Percentiles rank a stretch among this genome's conserved stretches.
Evolutionary conservation across 75 land plant species (phyloP).

Genomic region (Picea glauca): DNA sequence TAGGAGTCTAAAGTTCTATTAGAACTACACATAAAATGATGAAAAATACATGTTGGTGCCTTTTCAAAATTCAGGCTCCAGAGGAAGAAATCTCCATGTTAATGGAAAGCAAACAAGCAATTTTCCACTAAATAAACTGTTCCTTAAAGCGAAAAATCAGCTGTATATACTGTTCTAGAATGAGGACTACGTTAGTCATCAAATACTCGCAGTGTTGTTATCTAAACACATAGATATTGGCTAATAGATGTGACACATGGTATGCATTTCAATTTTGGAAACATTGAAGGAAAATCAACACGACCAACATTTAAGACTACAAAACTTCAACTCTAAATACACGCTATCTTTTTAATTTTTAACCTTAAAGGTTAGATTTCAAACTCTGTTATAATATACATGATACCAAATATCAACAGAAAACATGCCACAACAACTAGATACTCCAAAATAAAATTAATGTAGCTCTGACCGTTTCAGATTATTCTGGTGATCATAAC

Average conservation of each 20-base stretch:
- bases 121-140: neutral
- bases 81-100: no score
- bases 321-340: neutral
- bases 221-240: neutral
- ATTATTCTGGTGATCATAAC: constrained; percentile 3
- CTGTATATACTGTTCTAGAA: neutral
- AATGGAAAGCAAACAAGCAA: neutral
- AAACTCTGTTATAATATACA: neutral
- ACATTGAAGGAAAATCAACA: neutral
- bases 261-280: neutral
- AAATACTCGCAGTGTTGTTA: neutral
- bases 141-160: neutral
- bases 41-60: neutral
- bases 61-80: no score
- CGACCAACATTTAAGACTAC: neutral
- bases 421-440: neutral
- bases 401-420: neutral
- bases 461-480: constrained; percentile 2
- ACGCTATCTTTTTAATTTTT: neutral
- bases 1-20: neutral
- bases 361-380: neutral
- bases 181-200: neutral
- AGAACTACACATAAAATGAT: constrained; percentile 1
- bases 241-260: neutral
- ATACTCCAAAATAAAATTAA: neutral